Evolutionary conservation across 2,329 filamentous ascomycete species (phyloP).

Genomic region (Trichoderma brevicompactum): DNA sequence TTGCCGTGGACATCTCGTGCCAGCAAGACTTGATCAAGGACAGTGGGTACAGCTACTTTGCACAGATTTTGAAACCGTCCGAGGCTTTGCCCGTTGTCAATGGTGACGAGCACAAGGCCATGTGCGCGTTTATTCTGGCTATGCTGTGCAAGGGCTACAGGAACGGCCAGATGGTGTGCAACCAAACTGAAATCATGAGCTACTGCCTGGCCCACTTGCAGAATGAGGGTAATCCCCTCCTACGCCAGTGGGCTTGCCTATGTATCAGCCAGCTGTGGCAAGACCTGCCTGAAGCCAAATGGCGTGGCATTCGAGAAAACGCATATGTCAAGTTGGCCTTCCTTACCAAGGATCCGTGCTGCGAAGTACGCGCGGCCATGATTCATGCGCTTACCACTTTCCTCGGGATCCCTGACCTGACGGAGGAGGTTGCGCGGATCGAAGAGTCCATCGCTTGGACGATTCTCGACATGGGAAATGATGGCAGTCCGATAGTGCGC

Average conservation of each 20-base stretch:
- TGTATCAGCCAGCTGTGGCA: constrained; percentile 95
- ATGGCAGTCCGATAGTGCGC: constrained; percentile 91
- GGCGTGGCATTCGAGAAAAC: constrained; percentile 87
- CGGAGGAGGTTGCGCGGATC: constrained; percentile 85
- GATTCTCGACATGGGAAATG: constrained; percentile 86
- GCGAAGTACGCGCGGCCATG: constrained; percentile 92
- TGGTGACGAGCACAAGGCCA: constrained; percentile 91
- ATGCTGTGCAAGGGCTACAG: constrained; percentile 97
- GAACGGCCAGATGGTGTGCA: constrained; percentile 88
- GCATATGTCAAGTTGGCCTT: constrained; percentile 81
- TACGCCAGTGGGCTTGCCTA: constrained; percentile 94
- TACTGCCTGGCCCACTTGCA: constrained; percentile 83
- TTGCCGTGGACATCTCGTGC: constrained; percentile 92
- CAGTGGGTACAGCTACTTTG: constrained; percentile 96
- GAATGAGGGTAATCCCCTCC: constrained; percentile 83
- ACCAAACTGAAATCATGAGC: constrained; percentile 86
- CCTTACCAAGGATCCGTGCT: constrained; percentile 81
- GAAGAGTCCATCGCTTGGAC: constrained; percentile 91
- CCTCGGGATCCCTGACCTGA: constrained; percentile 89
- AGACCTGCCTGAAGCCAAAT: constrained; percentile 90
- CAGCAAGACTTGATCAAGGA: constrained; percentile 95
- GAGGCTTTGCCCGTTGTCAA: constrained; percentile 85
- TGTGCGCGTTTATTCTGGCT: constrained; percentile 97
- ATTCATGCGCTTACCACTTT: constrained; percentile 93
- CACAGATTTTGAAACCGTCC: constrained; percentile 83